Percentiles rank a stretch among this genome's conserved stretches.
phyloP scores from a whole-genome alignment of 371 early-diverging fungal species.

The Mortierella polycephala region DNA sequence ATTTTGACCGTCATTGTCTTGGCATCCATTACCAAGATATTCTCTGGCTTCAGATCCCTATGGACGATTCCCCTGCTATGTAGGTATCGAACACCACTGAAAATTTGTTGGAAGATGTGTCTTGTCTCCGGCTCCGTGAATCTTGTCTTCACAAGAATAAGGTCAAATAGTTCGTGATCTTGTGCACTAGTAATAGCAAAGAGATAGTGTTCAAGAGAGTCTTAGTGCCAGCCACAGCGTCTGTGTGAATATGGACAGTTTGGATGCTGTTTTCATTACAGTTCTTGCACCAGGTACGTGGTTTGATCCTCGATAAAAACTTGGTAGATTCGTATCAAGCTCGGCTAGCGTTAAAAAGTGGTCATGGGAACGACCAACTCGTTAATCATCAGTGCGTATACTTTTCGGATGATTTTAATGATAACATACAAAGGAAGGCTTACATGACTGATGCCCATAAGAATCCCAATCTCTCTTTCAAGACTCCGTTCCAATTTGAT shows the following conservation, averaged over 20 bases:
- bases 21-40: conserved; percentile 77
- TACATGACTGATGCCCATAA: conserved; percentile 80
- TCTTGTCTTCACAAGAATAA: conserved; percentile 71
- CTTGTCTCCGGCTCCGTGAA: conserved; percentile 83
- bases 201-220: too few relatives aligned
- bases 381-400: too few relatives aligned
- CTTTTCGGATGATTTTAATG: too few relatives aligned
- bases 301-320: conserved; percentile 68
- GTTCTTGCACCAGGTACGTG: conserved; percentile 72
- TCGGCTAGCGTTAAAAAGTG: conserved; percentile 48
- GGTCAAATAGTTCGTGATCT: conserved; percentile 93
- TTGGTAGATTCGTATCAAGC: conserved; percentile 62
- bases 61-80: conserved; percentile 79
- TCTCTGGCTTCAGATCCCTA: conserved; percentile 87
- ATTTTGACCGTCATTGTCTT: conserved; percentile 79
- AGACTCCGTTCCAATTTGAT: conserved; percentile 66
- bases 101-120: conserved; percentile 80
- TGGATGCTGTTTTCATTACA: conserved; percentile 45
- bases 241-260: too few relatives aligned
- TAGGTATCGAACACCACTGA: conserved; percentile 76
- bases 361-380: too few relatives aligned
- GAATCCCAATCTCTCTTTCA: conserved; percentile 72
- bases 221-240: too few relatives aligned
- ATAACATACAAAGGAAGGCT: conserved; percentile 11
- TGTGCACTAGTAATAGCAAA: conserved; percentile 51